phyloP scores from a whole-genome alignment of 129 eudicot species.

The Flaveria sonorensis region DNA sequence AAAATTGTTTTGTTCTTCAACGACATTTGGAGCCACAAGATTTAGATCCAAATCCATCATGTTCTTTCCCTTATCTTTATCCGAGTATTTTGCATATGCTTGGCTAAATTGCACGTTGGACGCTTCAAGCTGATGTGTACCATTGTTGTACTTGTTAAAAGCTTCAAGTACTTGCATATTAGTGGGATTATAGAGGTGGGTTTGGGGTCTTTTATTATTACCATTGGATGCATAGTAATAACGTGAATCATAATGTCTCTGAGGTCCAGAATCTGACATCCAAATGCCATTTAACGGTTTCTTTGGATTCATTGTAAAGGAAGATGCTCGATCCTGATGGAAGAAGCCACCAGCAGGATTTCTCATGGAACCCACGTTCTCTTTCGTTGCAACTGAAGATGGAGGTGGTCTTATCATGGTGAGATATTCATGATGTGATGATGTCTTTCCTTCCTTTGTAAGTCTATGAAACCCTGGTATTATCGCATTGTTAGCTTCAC shows the following conservation, averaged over 20 bases:
- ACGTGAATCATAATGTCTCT: conserved; percentile 26
- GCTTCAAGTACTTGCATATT: conserved; percentile 32
- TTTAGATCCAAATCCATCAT: conserved; percentile 54
- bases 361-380: conserved; percentile 37
- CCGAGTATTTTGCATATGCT: conserved; percentile 27
- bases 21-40: conserved; percentile 30
- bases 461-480: conserved; percentile 28
- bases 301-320: conserved; percentile 28
- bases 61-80: conserved; percentile 46
- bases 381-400: conserved; percentile 17
- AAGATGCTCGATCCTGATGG: conserved; percentile 22
- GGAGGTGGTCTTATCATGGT: conserved; percentile 29
- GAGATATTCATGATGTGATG: conserved; percentile 32
- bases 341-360: conserved; percentile 24
- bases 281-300: conserved; percentile 32
- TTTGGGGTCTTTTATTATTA: conserved; percentile 17
- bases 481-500: conserved; percentile 33
- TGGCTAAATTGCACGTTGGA: conserved; percentile 32
- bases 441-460: conserved; percentile 27
- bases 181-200: conserved; percentile 20
- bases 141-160: conserved; percentile 25
- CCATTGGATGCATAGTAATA: conserved; percentile 18
- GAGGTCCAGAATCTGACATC: conserved; percentile 30
- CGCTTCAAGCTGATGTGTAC: conserved; percentile 11
- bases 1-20: conserved; percentile 37